Evolutionary conservation across 1,284 basidiomycete genomes (phyloP).

Genomic region (Malassezia sympodialis): DNA sequence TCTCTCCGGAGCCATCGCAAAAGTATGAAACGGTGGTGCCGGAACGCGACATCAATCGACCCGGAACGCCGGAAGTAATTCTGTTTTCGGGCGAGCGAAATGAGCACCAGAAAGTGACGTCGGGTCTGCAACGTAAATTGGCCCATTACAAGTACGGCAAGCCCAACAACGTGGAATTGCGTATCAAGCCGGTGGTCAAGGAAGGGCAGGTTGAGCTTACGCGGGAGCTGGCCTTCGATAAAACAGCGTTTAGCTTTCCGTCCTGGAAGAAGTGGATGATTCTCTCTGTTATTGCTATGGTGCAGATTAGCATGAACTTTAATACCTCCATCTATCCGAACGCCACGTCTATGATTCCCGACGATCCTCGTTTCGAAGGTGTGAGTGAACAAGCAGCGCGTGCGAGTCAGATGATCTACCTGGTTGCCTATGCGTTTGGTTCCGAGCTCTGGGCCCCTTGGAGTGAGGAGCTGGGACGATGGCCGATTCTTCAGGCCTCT

Average conservation of each 20-base stretch:
- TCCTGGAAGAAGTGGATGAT: constrained; percentile 49
- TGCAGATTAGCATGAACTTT: constrained; percentile 49
- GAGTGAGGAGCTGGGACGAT: constrained; percentile 47
- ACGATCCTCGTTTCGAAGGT: constrained; percentile 27
- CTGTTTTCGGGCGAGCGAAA: not conserved
- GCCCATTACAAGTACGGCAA: not conserved
- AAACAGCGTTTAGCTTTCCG: constrained; percentile 36
- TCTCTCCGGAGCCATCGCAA: not conserved
- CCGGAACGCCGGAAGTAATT: not conserved
- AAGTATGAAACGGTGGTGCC: not conserved
- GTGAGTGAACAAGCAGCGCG: constrained; percentile 49
- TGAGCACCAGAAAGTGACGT: not conserved
- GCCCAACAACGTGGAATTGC: not conserved
- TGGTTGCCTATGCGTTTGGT: constrained; percentile 50
- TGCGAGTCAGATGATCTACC: constrained; percentile 50
- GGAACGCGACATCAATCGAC: not conserved
- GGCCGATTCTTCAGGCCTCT: constrained; percentile 42
- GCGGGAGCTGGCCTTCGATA: constrained; percentile 41
- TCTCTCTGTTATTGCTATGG: constrained; percentile 48
- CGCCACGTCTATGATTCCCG: constrained; percentile 31
- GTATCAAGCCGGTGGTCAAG: not conserved
- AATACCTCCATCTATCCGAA: constrained; percentile 49
- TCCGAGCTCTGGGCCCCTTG: constrained; percentile 48
- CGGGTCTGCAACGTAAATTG: not conserved
- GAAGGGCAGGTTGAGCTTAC: constrained; percentile 47